A percentile compares a stretch with the other conserved stretches of the same genome.
phyloP scores from a whole-genome alignment of 768 basidiomycete species.

The Leccinum sublutescens region DNA sequence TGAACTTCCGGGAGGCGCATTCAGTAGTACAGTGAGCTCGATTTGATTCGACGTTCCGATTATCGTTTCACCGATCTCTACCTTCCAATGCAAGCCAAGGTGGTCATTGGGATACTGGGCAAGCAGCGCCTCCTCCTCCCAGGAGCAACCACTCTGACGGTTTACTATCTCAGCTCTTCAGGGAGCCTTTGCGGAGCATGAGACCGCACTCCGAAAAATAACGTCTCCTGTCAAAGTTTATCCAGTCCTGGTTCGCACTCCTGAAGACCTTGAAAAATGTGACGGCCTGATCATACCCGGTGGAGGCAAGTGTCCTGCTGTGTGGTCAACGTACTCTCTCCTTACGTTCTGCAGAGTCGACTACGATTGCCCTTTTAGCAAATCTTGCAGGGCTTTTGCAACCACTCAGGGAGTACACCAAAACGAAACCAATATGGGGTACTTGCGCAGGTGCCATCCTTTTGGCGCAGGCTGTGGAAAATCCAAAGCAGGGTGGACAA shows the following conservation, averaged over 20 bases:
- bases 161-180: constrained; percentile 64
- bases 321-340: neutral
- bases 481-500: constrained; percentile 84
- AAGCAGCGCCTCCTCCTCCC: constrained; percentile 13
- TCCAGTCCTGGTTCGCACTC: constrained; percentile 64
- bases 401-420: constrained; percentile 75
- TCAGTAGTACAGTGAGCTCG: neutral
- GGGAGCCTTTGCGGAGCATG: constrained; percentile 90
- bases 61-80: neutral
- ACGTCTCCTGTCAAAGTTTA: constrained; percentile 44
- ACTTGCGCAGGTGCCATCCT: constrained; percentile 96
- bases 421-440: constrained; percentile 82
- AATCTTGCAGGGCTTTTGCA: constrained; percentile 72
- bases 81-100: constrained; percentile 14
- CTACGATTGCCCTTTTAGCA: constrained; percentile 82
- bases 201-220: constrained; percentile 62
- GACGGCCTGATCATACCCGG: constrained; percentile 92
- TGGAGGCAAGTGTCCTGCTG: constrained; percentile 53
- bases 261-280: constrained; percentile 71
- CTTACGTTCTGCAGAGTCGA: constrained; percentile 61
- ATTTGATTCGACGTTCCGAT: neutral
- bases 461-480: constrained; percentile 68
- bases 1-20: neutral
- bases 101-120: constrained; percentile 55
- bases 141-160: neutral